Percentiles rank a stretch among this genome's conserved stretches.
These are phyloP conservation scores for Metarhizium album DNA, from an alignment of 2,329 filamentous ascomycete species.

Conservation along the genomic window DNA sequence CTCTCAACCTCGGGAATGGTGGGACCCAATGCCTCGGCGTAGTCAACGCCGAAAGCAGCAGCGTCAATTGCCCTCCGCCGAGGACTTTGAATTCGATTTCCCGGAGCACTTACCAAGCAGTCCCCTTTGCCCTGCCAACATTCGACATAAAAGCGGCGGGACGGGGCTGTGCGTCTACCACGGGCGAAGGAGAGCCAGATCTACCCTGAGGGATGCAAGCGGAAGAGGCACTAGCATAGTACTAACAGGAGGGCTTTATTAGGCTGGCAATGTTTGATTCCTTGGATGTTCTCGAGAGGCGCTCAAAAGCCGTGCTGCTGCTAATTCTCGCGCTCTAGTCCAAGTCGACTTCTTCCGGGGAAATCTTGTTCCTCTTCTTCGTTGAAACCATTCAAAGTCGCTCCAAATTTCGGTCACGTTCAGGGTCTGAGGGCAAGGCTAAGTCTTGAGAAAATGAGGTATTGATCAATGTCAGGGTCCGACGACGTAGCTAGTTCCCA, in stretches of 20 bases:
- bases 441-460: too few relatives aligned
- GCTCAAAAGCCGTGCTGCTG: too few relatives aligned
- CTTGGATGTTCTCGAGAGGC: background rate
- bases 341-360: too few relatives aligned
- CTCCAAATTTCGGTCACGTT: too few relatives aligned
- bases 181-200: constrained; percentile 22
- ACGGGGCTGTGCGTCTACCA: constrained; percentile 41
- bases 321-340: too few relatives aligned
- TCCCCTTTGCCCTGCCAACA: constrained; percentile 40
- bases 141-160: constrained; percentile 31
- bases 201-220: constrained; percentile 1
- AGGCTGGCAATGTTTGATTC: background rate
- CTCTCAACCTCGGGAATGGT: constrained; percentile 23
- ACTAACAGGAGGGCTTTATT: background rate
- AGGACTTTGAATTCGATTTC: constrained; percentile 35
- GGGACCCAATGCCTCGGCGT: constrained; percentile 20
- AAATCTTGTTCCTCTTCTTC: too few relatives aligned
- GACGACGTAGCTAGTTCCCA: too few relatives aligned
- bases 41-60: constrained; percentile 10
- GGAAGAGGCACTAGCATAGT: background rate
- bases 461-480: too few relatives aligned
- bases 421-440: too few relatives aligned
- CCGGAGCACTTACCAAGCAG: constrained; percentile 41
- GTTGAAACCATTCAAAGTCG: too few relatives aligned
- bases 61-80: background rate